phyloP scores from a whole-genome alignment of 2,329 filamentous ascomycete species.

The Neophaeococcomyces mojaviensis region DNA sequence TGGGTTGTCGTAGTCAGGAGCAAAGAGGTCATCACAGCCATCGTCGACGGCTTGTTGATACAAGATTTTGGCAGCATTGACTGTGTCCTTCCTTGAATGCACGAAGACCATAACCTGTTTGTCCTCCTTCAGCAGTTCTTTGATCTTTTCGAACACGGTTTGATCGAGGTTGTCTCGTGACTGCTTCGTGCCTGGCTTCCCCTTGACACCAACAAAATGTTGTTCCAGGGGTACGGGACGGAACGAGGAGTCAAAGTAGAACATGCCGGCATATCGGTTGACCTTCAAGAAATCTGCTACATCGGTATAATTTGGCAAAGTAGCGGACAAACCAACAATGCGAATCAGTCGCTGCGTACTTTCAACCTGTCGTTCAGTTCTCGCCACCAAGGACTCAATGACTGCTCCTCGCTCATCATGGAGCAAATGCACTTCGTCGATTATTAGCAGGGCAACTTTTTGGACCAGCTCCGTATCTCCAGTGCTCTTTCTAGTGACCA shows the following conservation, averaged over 20 bases:
- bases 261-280: slow-evolving; percentile 83
- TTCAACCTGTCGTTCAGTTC: slow-evolving; percentile 93
- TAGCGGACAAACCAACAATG: slow-evolving; percentile 90
- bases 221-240: slow-evolving; percentile 92
- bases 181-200: slow-evolving; percentile 72
- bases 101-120: slow-evolving; percentile 99
- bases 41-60: slow-evolving; percentile 81
- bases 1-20: slow-evolving; percentile 64
- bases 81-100: slow-evolving; percentile 89
- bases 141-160: slow-evolving; percentile 87
- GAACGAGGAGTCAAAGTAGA: slow-evolving; percentile 96
- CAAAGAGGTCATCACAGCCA: slow-evolving; percentile 71
- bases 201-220: slow-evolving; percentile 93
- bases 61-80: slow-evolving; percentile 76
- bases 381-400: slow-evolving; percentile 86
- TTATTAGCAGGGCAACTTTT: slow-evolving; percentile 91
- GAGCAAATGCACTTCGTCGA: slow-evolving; percentile 98
- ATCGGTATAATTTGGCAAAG: slow-evolving; percentile 91
- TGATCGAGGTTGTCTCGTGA: slow-evolving; percentile 84
- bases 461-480: slow-evolving; percentile 96
- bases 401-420: slow-evolving; percentile 96
- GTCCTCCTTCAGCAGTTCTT: slow-evolving; percentile 81
- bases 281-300: slow-evolving; percentile 96
- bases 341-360: slow-evolving; percentile 96
- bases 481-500: slow-evolving; percentile 92